Conservation (phyloP, 2,329 filamentous ascomycete species). For the Cladophialophora exuberans region DNA sequence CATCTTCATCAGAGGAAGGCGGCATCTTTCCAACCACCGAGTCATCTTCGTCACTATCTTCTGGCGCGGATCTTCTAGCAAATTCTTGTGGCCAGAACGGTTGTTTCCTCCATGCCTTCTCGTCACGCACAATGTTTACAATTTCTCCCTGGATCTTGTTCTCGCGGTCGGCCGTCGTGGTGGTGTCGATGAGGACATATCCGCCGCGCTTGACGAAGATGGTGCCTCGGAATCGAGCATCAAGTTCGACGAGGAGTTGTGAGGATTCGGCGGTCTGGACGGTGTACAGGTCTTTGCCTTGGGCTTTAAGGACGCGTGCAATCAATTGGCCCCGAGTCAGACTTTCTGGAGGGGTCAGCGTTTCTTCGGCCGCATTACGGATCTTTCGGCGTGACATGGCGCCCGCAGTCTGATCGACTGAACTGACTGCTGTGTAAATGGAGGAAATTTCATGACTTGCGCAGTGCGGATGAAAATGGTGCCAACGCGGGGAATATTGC, state of each 20-base stretch:
- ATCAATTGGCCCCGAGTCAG: slow-evolving; percentile 62
- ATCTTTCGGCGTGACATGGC: slow-evolving; percentile 70
- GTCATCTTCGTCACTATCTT: slow-evolving; percentile 73
- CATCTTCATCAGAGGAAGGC: slow-evolving; percentile 74
- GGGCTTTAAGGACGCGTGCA: slow-evolving; percentile 76
- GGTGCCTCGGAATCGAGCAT: slow-evolving; percentile 82
- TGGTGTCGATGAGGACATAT: slow-evolving; percentile 79
- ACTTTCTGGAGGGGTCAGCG: slow-evolving; percentile 61
- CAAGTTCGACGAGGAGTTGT: slow-evolving; percentile 76
- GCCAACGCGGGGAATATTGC: too few species aligned
- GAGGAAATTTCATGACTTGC: slow-evolving; percentile 8
- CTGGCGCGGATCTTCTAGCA: slow-evolving; percentile 60
- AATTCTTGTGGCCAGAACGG: slow-evolving; percentile 88
- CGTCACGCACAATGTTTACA: slow-evolving; percentile 87
- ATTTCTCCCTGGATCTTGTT: slow-evolving; percentile 88
- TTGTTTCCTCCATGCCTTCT: slow-evolving; percentile 89
- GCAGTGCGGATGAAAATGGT: too few species aligned
- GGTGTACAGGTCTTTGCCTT: slow-evolving; percentile 87
- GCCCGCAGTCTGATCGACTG: too few species aligned
- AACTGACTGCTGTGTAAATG: background rate
- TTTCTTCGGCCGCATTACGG: slow-evolving; percentile 75
- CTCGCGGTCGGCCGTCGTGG: slow-evolving; percentile 64
- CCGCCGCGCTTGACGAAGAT: slow-evolving; percentile 92
- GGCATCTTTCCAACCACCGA: slow-evolving; percentile 85
- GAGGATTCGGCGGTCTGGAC: slow-evolving; percentile 71